These are phyloP conservation scores for Phytophthora pseudosyringae DNA, from an alignment of 352 stramenopile species.

Conservation along the genomic window DNA sequence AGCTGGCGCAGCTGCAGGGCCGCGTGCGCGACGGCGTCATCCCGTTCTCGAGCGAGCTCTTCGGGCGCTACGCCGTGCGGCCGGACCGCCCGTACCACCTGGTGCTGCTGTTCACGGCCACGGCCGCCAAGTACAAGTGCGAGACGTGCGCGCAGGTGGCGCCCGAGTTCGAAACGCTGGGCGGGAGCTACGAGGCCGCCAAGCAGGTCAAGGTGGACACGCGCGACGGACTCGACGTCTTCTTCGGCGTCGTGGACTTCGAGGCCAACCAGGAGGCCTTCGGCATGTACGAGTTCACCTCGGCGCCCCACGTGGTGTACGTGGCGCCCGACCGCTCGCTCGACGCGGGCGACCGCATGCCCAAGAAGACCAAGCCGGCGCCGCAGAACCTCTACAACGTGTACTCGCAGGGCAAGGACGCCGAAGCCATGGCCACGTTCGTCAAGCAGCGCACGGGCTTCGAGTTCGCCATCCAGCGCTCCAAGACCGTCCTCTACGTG, in stretches of 20 bases:
- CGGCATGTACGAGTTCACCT: conserved; percentile 80
- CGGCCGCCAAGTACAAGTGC: conserved; percentile 76
- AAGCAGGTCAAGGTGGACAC: conserved; percentile 81
- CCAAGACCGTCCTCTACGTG: conserved; percentile 73
- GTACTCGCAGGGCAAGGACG: conserved; percentile 76
- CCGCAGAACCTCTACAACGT: conserved; percentile 78
- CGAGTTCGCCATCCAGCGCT: conserved; percentile 73
- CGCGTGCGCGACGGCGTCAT: conserved; percentile 67
- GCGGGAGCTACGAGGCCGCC: conserved; percentile 64
- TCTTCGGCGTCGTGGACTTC: conserved; percentile 84
- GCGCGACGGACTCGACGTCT: conserved; percentile 76
- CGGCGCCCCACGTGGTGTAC: conserved; percentile 80
- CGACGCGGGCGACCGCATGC: conserved; percentile 55
- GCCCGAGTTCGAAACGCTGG: conserved; percentile 71
- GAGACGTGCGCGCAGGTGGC: conserved; percentile 75
- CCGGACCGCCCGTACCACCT: conserved; percentile 84
- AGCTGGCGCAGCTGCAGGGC: conserved; percentile 62
- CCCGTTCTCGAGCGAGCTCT: conserved; percentile 61
- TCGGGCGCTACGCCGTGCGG: conserved; percentile 60
- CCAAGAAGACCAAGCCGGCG: conserved; percentile 61
- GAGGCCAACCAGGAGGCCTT: conserved; percentile 73
- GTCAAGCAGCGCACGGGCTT: conserved; percentile 87
- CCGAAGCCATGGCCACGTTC: conserved; percentile 72
- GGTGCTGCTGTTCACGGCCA: conserved; percentile 81
- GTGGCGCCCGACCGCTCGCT: conserved; percentile 63